These are phyloP conservation scores for Paramarasmius palmivorus DNA, from an alignment of 1,284 basidiomycete genomes.

Conservation along the genomic window DNA sequence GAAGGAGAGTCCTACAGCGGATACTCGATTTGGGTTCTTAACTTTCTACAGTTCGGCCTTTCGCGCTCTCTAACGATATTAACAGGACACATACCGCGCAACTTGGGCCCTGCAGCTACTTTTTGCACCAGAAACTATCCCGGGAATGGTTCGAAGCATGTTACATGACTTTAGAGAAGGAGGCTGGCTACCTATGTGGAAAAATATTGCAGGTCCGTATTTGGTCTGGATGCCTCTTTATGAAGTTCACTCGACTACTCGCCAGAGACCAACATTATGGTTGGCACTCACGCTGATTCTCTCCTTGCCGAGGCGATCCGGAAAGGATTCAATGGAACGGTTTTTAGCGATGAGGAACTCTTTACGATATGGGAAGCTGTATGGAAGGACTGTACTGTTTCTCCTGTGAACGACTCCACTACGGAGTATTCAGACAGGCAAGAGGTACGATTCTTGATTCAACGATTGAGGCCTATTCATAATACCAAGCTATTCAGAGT, in stretches of 20 bases:
- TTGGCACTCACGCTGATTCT: slow-evolving; percentile 80
- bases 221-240: not conserved
- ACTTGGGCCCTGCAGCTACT: slow-evolving; percentile 80
- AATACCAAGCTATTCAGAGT: slow-evolving; percentile 35
- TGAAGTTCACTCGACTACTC: not conserved
- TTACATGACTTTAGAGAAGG: slow-evolving; percentile 77
- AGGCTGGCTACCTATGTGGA: slow-evolving; percentile 91
- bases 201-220: slow-evolving; percentile 67
- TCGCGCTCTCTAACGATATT: not conserved
- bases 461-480: not conserved
- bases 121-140: slow-evolving; percentile 72
- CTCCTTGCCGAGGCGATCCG: slow-evolving; percentile 78
- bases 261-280: slow-evolving; percentile 75
- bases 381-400: slow-evolving; percentile 70
- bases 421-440: slow-evolving; percentile 70
- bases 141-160: slow-evolving; percentile 80
- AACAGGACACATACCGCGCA: slow-evolving; percentile 76
- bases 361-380: slow-evolving; percentile 76
- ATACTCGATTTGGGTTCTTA: slow-evolving; percentile 78
- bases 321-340: slow-evolving; percentile 48
- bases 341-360: slow-evolving; percentile 37
- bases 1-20: slow-evolving; percentile 73
- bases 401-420: slow-evolving; percentile 62
- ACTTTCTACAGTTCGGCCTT: not conserved
- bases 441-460: slow-evolving; percentile 45